Conservation (phyloP, 805 yeast genomes). For the Pichia cabralensis region DNA sequence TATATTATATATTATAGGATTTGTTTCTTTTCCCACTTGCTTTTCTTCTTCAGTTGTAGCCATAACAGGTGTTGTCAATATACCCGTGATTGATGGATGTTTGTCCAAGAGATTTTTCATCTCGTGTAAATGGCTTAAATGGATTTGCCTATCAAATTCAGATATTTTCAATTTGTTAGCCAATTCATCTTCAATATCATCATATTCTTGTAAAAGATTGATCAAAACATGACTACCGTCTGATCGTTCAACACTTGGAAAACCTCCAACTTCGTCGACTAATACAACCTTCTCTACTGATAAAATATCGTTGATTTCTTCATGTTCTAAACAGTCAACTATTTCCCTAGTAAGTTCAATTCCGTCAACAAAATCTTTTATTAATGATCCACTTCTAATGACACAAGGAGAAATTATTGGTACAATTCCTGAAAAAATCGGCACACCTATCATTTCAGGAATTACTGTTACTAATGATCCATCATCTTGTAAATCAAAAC, state of each 20-base stretch:
- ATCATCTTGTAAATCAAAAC: conserved; percentile 25
- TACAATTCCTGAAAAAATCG: conserved; percentile 32
- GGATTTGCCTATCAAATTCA: conserved; percentile 39
- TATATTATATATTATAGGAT: conserved; percentile 84
- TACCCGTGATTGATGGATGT: conserved; percentile 54
- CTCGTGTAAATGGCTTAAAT: conserved; percentile 54
- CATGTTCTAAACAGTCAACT: conserved; percentile 24
- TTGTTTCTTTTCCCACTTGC: conserved; percentile 52
- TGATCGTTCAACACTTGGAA: conserved; percentile 76
- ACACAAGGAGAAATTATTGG: conserved; percentile 61
- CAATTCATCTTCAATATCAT: conserved; percentile 7
- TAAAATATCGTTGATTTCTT: conserved; percentile 23
- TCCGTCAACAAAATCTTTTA: conserved; percentile 27
- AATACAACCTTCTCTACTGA: conserved; percentile 74
- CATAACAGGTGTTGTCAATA: conserved; percentile 73
- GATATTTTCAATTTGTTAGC: conserved; percentile 39
- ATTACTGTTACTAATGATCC: conserved; percentile 18
- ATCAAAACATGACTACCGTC: conserved; percentile 80
- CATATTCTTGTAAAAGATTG: conserved; percentile 72
- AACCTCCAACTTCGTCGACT: conserved; percentile 80
- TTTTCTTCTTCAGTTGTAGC: conserved; percentile 53
- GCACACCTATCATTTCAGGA: conserved; percentile 31
- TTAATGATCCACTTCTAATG: conserved; percentile 26
- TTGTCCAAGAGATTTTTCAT: conserved; percentile 47
- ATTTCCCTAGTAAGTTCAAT: conserved; percentile 32